phyloP scores from a whole-genome alignment of 2,329 filamentous ascomycete genomes.

The Pestalotiopsis sp. region DNA sequence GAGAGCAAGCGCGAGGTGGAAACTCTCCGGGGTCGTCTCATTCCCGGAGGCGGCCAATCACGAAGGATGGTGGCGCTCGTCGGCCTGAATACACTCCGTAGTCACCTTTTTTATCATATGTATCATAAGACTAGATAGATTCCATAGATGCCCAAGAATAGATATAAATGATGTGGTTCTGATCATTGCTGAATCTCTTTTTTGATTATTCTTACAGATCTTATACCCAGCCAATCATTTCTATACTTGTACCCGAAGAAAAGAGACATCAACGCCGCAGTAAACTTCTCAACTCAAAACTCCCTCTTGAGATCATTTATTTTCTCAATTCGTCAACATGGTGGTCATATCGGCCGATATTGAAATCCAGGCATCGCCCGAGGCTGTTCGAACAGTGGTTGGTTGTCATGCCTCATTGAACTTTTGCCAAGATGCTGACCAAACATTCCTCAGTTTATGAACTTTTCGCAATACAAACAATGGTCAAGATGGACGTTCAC shows the following conservation, averaged over 20 bases:
- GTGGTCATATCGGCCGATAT: slow-evolving; percentile 3
- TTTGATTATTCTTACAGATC: background rate
- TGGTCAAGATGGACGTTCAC: background rate
- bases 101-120: background rate
- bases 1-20: background rate
- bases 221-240: background rate
- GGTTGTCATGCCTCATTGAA: too few species aligned
- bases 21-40: background rate
- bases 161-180: background rate
- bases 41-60: background rate
- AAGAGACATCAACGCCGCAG: too few species aligned
- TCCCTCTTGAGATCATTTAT: background rate
- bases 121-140: too few species aligned
- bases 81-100: background rate
- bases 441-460: background rate
- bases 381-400: slow-evolving; percentile 7
- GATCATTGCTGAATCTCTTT: background rate
- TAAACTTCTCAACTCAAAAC: background rate
- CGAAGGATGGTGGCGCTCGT: background rate
- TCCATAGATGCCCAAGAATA: too few species aligned
- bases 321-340: background rate
- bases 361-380: slow-evolving; percentile 11
- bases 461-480: slow-evolving; percentile 5
- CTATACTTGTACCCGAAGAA: background rate
- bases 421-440: background rate